These are phyloP conservation scores for Yamadazyma sp. DNA, from an alignment of 1,139 yeast genomes.

Conservation along the genomic window DNA sequence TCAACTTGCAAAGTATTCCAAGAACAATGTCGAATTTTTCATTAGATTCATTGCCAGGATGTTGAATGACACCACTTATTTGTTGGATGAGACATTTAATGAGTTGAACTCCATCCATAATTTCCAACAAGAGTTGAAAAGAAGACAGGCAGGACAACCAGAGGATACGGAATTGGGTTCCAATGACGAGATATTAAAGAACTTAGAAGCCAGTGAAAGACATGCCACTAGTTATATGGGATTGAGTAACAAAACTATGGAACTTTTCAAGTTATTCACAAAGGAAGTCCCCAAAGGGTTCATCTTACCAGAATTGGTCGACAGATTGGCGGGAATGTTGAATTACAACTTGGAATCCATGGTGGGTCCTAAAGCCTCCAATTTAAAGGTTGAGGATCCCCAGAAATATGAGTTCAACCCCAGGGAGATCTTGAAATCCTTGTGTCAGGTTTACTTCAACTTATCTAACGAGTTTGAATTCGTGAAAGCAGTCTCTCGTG, in stretches of 20 bases:
- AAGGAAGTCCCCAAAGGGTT: conserved; percentile 85
- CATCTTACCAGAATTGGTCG: conserved; percentile 86
- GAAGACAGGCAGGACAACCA: conserved; percentile 37
- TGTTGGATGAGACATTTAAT: conserved; percentile 86
- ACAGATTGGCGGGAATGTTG: conserved; percentile 91
- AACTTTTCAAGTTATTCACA: conserved; percentile 77
- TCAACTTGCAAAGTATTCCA: conserved; percentile 69
- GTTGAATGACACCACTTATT: conserved; percentile 89
- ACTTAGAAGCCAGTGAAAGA: conserved; percentile 63
- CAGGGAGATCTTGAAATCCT: conserved; percentile 61
- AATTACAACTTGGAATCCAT: conserved; percentile 85
- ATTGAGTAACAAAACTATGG: conserved; percentile 79
- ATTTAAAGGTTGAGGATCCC: conserved; percentile 81
- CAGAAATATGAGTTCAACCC: conserved; percentile 85
- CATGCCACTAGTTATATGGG: conserved; percentile 83
- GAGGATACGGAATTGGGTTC: conserved; percentile 49
- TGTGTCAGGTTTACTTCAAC: conserved; percentile 76
- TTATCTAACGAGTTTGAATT: conserved; percentile 65
- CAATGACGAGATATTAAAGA: conserved; percentile 58
- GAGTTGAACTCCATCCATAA: conserved; percentile 77
- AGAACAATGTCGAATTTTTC: conserved; percentile 72
- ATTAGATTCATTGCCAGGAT: conserved; percentile 90
- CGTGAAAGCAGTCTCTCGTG: conserved; percentile 79
- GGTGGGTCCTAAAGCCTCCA: conserved; percentile 94
- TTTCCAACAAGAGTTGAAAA: conserved; percentile 58